Evolutionary conservation across 495 filamentous ascomycete genomes (phyloP), one percentile per base, ranked within the genome.

Genomic region (Penicillium desertorum): DNA sequence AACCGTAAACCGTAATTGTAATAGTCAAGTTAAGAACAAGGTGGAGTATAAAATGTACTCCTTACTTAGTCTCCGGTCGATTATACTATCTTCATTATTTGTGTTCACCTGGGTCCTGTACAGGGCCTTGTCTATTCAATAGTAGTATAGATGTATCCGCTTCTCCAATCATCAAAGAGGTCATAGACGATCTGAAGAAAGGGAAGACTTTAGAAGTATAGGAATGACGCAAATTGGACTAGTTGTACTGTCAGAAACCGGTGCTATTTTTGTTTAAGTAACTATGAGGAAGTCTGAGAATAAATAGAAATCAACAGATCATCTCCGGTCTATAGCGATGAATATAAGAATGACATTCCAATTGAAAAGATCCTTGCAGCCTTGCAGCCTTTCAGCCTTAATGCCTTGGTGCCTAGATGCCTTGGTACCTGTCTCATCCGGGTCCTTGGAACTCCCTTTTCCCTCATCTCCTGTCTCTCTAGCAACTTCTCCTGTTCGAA

Each of bases 401-500:
- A 0, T 10, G 29, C 30, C 30, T 34, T 34, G 1, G 11, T 34
- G 10, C 30, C 30, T 22, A 7, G 42, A 44, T 14, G 20, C 19
- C 42, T 44, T 20, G 12, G 42, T 22, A 12, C 20, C 42, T 16
- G 34, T 25, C 60, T 61, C 62, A 23, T n/a, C 23, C 5, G 23
- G 23, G 0, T 25, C 45, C 34, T 39, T 39, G 16, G 36, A 32
- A 51, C 57, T 45, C 44, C 22, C 52, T 45, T 50, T 54, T 53
- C 54, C 45, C 42, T 48, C 53, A 49, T 54, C 59, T 51, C 37
- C 52, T 58, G 51, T 62, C 55, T 45, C 61, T 48, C 54, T 43
- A 17, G 36, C 36, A 39, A 39, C 36, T 11, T 61, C 51, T 63
- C 54, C 62, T 70, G 56, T 63, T 60, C 58, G 62, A 58, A 62